Evolutionary conservation across 192 early-diverging fungal species (phyloP), one percentile per base, ranked within the genome.

Genomic region (Umbelopsis sp.): DNA sequence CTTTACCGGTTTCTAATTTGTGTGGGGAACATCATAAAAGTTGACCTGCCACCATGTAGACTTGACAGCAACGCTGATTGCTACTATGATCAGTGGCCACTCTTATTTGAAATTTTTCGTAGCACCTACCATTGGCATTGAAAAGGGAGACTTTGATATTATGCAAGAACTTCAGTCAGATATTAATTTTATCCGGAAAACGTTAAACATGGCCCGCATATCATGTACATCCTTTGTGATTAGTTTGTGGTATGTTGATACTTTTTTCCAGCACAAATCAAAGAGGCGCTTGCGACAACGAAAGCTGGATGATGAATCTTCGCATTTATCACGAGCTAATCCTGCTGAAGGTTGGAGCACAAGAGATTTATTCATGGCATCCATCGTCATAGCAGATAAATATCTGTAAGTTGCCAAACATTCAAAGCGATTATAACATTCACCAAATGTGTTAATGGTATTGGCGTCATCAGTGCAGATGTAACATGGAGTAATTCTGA

Each of bases 361-460:
- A 17, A 74, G 79, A n/a, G 75, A 83, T 20, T 71, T 86, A 0
- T 83, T 86, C 29, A 74, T 83, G 14, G 80, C 81, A 4, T 67
- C 80, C 7, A 81, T 86, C 34, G 75, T 86, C 21, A 77, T 75
- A 31, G 84, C 84, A 3, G 84, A 86, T 54, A 86, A 86, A 73
- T 86, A 82, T n/a, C 71, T 83, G 50, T 81, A 80, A 68, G 72
- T 53, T 11, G 12, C 12, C 38, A 6, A 6, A 11, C 12, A 41
- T 11, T 11, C 2, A 41, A 41, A 11, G 38, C 0, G 12, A 4
- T 5, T 1, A 41, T 11, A 4, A 11, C 38, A 41, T 41, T 11
- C 12, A 11, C 12, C 38, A 41, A 8, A 38, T 11, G 1, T 41
- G 12, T 41, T 41, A 41, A 41, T 0, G 38, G 2, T 21, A 21